phyloP scores from a whole-genome alignment of 371 early-diverging fungal species.

The Syncephalastrum monosporum region DNA sequence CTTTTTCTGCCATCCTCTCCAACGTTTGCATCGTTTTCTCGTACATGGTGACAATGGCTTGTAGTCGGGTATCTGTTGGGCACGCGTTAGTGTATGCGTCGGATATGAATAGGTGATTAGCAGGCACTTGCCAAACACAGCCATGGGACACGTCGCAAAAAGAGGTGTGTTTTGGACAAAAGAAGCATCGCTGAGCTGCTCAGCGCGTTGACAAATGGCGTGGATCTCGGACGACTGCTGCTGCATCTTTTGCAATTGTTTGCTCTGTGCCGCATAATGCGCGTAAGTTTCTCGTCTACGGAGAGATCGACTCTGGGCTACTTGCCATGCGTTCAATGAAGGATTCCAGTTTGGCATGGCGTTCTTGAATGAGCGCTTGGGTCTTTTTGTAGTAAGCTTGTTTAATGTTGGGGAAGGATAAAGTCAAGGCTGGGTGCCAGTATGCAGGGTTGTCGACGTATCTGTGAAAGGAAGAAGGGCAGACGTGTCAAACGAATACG shows the following conservation, averaged over 20 bases:
- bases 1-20: slow-evolving; percentile 18
- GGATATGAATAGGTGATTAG: no score
- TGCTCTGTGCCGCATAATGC: slow-evolving; percentile 13
- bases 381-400: slow-evolving; percentile 37
- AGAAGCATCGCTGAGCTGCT: slow-evolving; percentile 14
- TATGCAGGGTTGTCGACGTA: slow-evolving; percentile 44
- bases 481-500: background rate
- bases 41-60: slow-evolving; percentile 33
- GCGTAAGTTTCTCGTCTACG: no score
- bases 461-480: slow-evolving; percentile 12
- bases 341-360: slow-evolving; percentile 18
- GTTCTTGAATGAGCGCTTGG: slow-evolving; percentile 19
- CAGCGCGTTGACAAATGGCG: slow-evolving; percentile 16
- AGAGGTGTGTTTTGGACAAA: slow-evolving; percentile 21
- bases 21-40: slow-evolving; percentile 24
- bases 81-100: no score
- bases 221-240: slow-evolving; percentile 19
- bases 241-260: slow-evolving; percentile 40
- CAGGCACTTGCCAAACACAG: slow-evolving; percentile 26
- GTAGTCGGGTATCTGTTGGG: slow-evolving; percentile 2
- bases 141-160: slow-evolving; percentile 36
- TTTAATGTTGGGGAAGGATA: slow-evolving; percentile 30
- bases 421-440: slow-evolving; percentile 40
- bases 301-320: background rate
- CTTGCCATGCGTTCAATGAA: slow-evolving; percentile 33